phyloP scores from a whole-genome alignment of 257 asterid species.

The Nicotiana undulata region DNA sequence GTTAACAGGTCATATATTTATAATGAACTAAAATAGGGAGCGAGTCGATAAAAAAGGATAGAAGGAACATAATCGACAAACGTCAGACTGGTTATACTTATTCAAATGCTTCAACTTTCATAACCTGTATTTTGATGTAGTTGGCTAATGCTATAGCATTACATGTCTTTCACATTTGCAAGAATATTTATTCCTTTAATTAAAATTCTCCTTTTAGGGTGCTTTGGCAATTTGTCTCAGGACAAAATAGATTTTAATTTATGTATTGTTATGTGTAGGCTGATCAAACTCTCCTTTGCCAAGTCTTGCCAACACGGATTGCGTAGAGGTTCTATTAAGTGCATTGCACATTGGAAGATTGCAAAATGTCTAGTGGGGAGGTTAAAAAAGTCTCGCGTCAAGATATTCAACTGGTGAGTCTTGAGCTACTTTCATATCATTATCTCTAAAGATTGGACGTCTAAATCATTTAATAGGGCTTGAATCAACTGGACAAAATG shows the following conservation, averaged over 20 bases:
- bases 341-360: not conserved
- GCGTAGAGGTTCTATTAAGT: not conserved
- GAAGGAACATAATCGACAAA: not conserved
- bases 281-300: not conserved
- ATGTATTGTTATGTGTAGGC: not conserved
- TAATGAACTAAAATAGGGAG: not conserved
- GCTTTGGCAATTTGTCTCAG: not conserved
- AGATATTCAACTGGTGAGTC: constrained; percentile 79
- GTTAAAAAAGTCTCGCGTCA: constrained; percentile 47
- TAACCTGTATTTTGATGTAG: not conserved
- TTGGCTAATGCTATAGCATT: not conserved
- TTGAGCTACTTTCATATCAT: not conserved
- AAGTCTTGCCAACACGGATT: not conserved
- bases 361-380: constrained; percentile 56
- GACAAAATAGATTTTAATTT: not conserved
- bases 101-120: not conserved
- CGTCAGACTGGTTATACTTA: not conserved
- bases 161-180: not conserved
- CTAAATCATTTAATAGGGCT: not conserved
- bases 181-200: too few relatives aligned
- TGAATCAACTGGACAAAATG: constrained; percentile 2
- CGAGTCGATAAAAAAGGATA: not conserved
- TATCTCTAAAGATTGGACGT: not conserved
- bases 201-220: not conserved
- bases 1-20: not conserved